Base-by-base conservation (phyloP, 805 yeast species). In the Teunomyces kruisii region DNA sequence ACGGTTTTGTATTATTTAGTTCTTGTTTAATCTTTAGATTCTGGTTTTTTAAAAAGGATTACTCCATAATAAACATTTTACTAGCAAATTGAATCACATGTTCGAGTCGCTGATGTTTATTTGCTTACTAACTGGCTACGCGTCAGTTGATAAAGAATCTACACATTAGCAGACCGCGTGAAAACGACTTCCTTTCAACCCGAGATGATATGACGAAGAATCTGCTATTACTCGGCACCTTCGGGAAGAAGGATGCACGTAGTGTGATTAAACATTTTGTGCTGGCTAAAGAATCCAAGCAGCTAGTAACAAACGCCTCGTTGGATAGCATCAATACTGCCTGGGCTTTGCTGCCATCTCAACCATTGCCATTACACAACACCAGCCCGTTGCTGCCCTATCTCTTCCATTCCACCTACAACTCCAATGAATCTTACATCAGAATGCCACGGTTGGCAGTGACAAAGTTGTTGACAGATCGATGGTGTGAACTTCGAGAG, bases 401-500 rank as follows among this genome's bases (percentile, higher is more conserved):
- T 45, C 42, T 55, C 38, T 65, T 51, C 45, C 62, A 57, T 37
- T 59, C 68, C 1, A 50, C 49, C 1, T 17, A 46, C 19, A 67
- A 67, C 48, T 41, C 49, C 2, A 59, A 62, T 27, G 12, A 17
- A 1, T 62, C 70, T 10, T 60, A 59, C 35, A 30, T 58, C 0
- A 22, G 30, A 1, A 39, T 42, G 12, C 72, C 72, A 15, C 56
- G 86, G 32, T 57, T 82, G 12, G 76, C 82, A 1, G 89, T 85
- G 3, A 83, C 91, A 0, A 76, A 72, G 44, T 58, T 86, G 7
- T 61, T 83, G 9, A 78, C 84, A 0, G 70, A 76, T 27, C 62
- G 73, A 12, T 86, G 89, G 87, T 86, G 94, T 67, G 92, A 86
- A 59, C 62, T 86, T 38, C 65, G 80, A 32, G 71, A 67, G 14